phyloP scores from a whole-genome alignment of 495 filamentous ascomycete species.

The Penicillium parvum region DNA sequence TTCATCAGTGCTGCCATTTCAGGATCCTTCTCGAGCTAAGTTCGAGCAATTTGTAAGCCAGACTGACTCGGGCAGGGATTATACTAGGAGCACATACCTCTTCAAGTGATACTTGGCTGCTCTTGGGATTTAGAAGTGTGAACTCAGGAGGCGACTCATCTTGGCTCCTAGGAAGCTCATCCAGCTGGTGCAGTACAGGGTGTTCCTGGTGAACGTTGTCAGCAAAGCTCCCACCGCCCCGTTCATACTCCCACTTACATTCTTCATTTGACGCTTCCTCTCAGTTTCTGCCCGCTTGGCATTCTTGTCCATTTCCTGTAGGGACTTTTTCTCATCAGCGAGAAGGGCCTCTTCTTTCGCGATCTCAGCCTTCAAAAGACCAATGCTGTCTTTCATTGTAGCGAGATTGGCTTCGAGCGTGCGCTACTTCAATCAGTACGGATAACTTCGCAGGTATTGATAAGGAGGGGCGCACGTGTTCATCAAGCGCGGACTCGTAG shows the following conservation, averaged over 20 bases:
- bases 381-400: conserved; percentile 49
- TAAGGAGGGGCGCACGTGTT: conserved; percentile 40
- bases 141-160: conserved; percentile 22
- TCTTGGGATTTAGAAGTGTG: conserved; percentile 22
- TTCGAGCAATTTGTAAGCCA: conserved; percentile 6
- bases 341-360: conserved; percentile 50
- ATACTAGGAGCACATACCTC: conserved; percentile 24
- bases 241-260: conserved; percentile 28
- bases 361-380: conserved; percentile 51
- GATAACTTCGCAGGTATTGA: neutral
- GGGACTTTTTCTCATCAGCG: conserved; percentile 42
- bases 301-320: conserved; percentile 52
- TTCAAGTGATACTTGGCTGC: conserved; percentile 22
- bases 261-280: conserved; percentile 43
- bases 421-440: conserved; percentile 31
- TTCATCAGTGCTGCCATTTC: conserved; percentile 32
- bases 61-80: neutral
- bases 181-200: conserved; percentile 36
- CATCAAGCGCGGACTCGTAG: conserved; percentile 54
- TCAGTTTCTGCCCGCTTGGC: conserved; percentile 44
- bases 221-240: too few relatives aligned
- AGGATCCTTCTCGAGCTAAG: conserved; percentile 39
- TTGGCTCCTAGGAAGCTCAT: conserved; percentile 15
- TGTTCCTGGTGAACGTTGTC: conserved; percentile 32
- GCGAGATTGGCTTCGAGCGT: conserved; percentile 49